Base-by-base conservation (phyloP, 2,329 filamentous ascomycete species). In the Cladophialophora bantiana region DNA sequence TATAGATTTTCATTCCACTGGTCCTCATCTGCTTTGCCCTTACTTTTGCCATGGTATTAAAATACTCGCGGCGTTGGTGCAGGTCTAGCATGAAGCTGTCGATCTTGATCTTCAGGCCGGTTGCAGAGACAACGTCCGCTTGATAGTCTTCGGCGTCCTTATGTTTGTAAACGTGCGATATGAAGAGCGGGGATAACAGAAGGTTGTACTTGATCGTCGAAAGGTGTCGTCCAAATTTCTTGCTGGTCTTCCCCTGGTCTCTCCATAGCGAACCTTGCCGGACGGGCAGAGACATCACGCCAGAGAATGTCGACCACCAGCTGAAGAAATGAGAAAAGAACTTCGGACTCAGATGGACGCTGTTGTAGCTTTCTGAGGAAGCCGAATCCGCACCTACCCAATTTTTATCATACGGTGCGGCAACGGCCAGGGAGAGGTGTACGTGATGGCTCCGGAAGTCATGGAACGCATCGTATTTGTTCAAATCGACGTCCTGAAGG, bases 141-240 rank as follows among this genome's bases (percentile, higher is more conserved):
- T 87, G 85, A 75, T 92, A 91, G 67, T 97, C 93, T 75, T 97
- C 94, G 0, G 88, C 88, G 75, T 99, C 95, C 77, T 97, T 97
- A 81, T 99, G 95, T 78, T 97, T 98, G 82, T 99, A 99, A 36
- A 99, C 93, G 74, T 99, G 95, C 73, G 94, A 96, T 70, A 99
- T 87, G 78, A 96, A 99, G 1, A 99, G 82, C 0, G 95, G 95
- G 1, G 95, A 96, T 15, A 99, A 83, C 2, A 98, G 85, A 26
- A 99, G 82, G 69, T 94, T 97, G 81, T 98, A 98, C 82, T 99
- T 99, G 83, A 99, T 94, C 7, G 96, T 99, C n/a, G 93, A 94
- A 68, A 99, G 83, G 79, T 99, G 96, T 58, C 95, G 88, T 13
- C 94, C 94, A 77, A 99, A 99, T 77, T 99, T 99, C 81, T 99